Conservation (phyloP, 2,329 filamentous ascomycete genomes). For the Epicoccum sorghinum region DNA sequence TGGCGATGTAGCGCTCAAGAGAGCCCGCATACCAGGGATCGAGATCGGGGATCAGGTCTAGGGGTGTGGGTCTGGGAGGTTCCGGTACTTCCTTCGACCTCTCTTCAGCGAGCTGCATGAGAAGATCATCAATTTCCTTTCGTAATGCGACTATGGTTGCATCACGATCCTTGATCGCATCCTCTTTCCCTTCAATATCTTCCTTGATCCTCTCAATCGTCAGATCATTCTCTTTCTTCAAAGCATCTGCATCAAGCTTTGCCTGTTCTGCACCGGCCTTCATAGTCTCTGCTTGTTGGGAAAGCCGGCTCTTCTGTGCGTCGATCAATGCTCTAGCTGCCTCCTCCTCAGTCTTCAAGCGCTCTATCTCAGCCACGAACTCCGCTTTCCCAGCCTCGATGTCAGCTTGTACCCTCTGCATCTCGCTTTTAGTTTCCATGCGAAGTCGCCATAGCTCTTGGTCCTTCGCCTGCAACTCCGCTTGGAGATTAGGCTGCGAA, state of each 20-base stretch:
- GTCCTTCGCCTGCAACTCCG: slow-evolving; percentile 39
- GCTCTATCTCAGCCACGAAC: slow-evolving; percentile 19
- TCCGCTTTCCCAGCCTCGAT: slow-evolving; percentile 23
- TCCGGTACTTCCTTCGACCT: slow-evolving; percentile 28
- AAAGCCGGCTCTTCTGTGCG: slow-evolving; percentile 20
- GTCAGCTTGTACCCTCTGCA: slow-evolving; percentile 23
- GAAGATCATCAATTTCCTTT: slow-evolving; percentile 32
- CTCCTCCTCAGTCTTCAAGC: slow-evolving; percentile 26
- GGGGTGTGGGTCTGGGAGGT: slow-evolving; percentile 32
- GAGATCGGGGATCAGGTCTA: slow-evolving; percentile 57
- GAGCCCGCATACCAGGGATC: slow-evolving; percentile 64
- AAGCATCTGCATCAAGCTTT: slow-evolving; percentile 28
- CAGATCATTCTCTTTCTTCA: slow-evolving; percentile 35
- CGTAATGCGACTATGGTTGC: slow-evolving; percentile 28
- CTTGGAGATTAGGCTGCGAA: slow-evolving; percentile 17
- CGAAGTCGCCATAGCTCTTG: slow-evolving; percentile 33
- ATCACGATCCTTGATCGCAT: slow-evolving; percentile 39
- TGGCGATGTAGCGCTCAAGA: slow-evolving; percentile 59
- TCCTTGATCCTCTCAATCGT: slow-evolving; percentile 42
- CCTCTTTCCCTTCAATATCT: slow-evolving; percentile 43
- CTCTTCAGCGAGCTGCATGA: slow-evolving; percentile 35
- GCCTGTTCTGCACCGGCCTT: slow-evolving; percentile 29
- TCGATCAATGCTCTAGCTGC: slow-evolving; percentile 25
- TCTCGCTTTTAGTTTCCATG: slow-evolving; percentile 27
- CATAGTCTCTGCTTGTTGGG: slow-evolving; percentile 29